phyloP scores from a whole-genome alignment of 2,329 filamentous ascomycete species.

The Eutypella sp. region DNA sequence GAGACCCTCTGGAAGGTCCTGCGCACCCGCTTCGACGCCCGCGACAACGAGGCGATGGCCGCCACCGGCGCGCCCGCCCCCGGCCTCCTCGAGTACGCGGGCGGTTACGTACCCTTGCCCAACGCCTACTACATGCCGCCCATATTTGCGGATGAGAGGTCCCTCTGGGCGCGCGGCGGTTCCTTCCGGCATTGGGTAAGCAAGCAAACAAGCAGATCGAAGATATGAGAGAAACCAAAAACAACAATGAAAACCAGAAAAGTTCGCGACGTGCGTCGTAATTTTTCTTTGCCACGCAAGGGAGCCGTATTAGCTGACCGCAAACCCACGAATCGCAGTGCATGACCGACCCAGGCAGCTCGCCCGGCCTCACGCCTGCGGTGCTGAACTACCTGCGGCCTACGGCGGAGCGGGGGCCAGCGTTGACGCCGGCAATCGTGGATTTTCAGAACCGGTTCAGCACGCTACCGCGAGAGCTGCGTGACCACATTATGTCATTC shows the following conservation, averaged over 20 bases:
- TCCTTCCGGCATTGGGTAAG: constrained; percentile 5
- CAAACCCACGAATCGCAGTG: background rate
- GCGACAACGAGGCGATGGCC: constrained; percentile 11
- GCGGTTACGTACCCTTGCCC: constrained; percentile 4
- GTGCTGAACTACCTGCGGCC: constrained; percentile 9
- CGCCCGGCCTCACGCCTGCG: constrained; percentile 4
- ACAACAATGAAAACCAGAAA: no score
- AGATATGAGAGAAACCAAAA: no score
- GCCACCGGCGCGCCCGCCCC: no score
- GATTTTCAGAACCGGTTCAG: constrained; percentile 8
- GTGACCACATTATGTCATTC: constrained; percentile 2
- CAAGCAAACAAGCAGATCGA: background rate
- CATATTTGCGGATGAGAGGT: background rate
- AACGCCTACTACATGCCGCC: constrained; percentile 10
- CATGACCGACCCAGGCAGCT: background rate
- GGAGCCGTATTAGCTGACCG: background rate
- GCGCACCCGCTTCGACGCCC: constrained; percentile 13
- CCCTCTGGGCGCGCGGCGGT: background rate
- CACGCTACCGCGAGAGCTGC: constrained; percentile 9
- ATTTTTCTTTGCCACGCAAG: no score
- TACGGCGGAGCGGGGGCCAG: constrained; percentile 3
- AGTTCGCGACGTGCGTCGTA: no score
- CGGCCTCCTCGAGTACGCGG: background rate
- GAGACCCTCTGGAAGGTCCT: constrained; percentile 16
- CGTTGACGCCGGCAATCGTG: background rate